Evolutionary conservation across 2,329 filamentous ascomycete species (phyloP), one percentile per base, ranked within the genome.

Genomic region (Sporothrix humicola): DNA sequence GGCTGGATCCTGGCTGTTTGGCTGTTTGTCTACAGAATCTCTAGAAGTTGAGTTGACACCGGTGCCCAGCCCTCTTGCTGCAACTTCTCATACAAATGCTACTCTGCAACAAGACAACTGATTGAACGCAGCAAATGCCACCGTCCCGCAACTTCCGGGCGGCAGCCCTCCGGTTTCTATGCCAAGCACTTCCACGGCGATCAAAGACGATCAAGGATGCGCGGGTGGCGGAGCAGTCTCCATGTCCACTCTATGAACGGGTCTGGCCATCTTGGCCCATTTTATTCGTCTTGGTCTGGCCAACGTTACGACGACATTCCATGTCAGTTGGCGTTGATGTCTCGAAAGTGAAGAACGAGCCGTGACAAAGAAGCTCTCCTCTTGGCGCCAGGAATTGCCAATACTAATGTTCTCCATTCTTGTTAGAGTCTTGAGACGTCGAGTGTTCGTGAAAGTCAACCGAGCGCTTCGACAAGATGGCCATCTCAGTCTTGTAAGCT

Each of bases 201-300:
- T 72, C 70, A 72, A 66, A 66, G 58, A 26, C 56, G 54, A 59
- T 72, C 56, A 52, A 72, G 52, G 71, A 69, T 52, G 66, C 5
- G 52, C 54, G 52, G 48, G 71, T 73, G 71, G 71, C 71, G 63
- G 54, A 69, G 71, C 71, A 73, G 7, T 58, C 42, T n/a, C 59
- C 23, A 66, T 48, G 12, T 65, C 59, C 52, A 56, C 20, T 23
- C 20, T 26, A 37, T 23, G 42, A 17, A 66, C 37, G 59, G 59
- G 59, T 15, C 37, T 65, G 37, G 31, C 31, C 31, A 37, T 37
- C 31, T 37, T 37, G 31, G 59, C 31, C 59, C 59, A 65, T 9
- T 44, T 63, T 46, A 7, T n/a, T n/a, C 31, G n/a, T 20, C 12
- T 66, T 26, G 63, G 10, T 66, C 63, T 26, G 46, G 44, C 63